phyloP scores from a whole-genome alignment of 176 grass and related monocot genomes.

The Hordeum vulgare region DNA sequence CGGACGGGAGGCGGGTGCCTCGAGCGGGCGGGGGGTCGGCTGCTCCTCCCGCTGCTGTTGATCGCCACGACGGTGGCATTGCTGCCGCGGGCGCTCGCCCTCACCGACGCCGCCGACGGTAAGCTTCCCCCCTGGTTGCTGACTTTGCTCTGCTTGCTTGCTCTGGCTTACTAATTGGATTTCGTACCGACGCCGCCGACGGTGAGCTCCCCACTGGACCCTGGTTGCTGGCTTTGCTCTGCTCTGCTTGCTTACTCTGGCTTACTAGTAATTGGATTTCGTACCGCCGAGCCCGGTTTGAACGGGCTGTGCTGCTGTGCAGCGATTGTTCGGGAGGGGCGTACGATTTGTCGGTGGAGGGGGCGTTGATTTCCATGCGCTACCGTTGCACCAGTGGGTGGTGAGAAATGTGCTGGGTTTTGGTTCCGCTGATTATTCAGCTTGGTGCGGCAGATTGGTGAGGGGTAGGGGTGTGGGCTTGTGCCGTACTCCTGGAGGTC shows the following conservation, averaged over 20 bases:
- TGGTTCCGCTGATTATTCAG: not conserved
- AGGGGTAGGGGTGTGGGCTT: not conserved
- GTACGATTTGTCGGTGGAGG: not conserved
- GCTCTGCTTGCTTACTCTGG: not conserved
- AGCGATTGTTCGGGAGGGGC: not conserved
- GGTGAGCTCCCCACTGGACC: too few relatives aligned
- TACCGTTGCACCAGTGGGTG: not conserved
- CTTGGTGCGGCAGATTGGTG: not conserved
- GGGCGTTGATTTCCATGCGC: not conserved
- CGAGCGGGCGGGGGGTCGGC: not conserved
- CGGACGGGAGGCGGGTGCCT: not conserved
- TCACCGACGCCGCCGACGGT: constrained; percentile 40
- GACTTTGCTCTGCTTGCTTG: not conserved
- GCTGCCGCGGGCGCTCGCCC: constrained; percentile 16
- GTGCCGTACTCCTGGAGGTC: not conserved
- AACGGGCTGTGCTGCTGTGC: not conserved
- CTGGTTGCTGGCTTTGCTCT: not conserved
- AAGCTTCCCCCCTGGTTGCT: not conserved
- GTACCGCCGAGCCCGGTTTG: too few relatives aligned
- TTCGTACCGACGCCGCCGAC: too few relatives aligned
- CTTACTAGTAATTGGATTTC: not conserved
- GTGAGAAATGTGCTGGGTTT: not conserved
- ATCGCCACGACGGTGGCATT: constrained; percentile 26
- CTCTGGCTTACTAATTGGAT: not conserved
- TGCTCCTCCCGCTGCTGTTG: not conserved